phyloP scores from a whole-genome alignment of 2,329 filamentous ascomycete species.

The Penicillium sclerotigenum region DNA sequence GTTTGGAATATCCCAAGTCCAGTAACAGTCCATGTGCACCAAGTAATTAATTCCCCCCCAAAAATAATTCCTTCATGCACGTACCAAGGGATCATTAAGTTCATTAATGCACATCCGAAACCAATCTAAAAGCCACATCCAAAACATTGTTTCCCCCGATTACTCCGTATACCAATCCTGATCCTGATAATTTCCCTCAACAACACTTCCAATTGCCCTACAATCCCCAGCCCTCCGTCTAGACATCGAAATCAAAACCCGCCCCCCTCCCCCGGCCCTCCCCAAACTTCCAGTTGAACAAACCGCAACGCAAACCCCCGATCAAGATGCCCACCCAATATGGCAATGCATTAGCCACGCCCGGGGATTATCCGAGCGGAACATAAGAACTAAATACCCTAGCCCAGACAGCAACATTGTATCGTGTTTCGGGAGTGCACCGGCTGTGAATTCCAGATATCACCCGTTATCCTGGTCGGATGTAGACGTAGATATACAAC shows the following conservation, averaged over 20 bases:
- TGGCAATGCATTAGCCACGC: slow-evolving; percentile 16
- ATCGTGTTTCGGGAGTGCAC: slow-evolving; percentile 4
- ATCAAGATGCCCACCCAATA: slow-evolving; percentile 14
- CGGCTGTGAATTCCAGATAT: not conserved
- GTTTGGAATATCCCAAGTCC: not conserved
- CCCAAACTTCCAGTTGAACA: too few species aligned
- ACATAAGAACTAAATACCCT: slow-evolving; percentile 4
- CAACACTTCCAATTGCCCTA: not conserved
- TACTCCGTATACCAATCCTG: not conserved
- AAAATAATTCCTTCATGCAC: not conserved
- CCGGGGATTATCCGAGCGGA: slow-evolving; percentile 12
- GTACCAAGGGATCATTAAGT: not conserved
- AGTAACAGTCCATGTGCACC: not conserved
- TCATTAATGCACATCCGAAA: not conserved
- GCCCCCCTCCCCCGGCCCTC: too few species aligned
- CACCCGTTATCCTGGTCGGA: not conserved
- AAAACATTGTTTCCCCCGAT: not conserved
- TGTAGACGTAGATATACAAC: too few species aligned
- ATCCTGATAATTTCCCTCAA: not conserved
- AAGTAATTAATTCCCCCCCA: too few species aligned
- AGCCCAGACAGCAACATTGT: not conserved
- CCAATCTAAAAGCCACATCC: not conserved
- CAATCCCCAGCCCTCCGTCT: not conserved
- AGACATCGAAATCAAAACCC: not conserved
- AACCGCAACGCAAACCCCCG: slow-evolving; percentile 12